phyloP scores from a whole-genome alignment of 352 stramenopile genomes.

The Phytophthora colocasiae region DNA sequence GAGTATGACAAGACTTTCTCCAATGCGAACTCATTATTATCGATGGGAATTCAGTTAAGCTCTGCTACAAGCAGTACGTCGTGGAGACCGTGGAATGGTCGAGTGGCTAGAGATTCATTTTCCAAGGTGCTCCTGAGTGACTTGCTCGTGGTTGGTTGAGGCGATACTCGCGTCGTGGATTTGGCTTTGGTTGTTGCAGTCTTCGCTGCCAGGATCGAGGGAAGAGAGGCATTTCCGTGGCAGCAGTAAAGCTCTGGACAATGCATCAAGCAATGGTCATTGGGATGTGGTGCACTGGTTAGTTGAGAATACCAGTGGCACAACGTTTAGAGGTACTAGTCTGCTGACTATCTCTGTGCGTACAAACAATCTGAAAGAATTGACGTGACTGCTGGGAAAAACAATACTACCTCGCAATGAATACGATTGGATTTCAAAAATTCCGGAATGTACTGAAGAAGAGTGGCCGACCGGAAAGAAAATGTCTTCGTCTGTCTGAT shows the following conservation, averaged over 20 bases:
- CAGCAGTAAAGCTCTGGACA: background rate
- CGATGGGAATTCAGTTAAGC: constrained; percentile 1
- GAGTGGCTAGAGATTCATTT: background rate
- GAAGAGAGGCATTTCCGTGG: background rate
- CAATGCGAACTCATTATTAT: background rate
- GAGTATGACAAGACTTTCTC: background rate
- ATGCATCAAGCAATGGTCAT: background rate
- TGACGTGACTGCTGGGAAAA: too few relatives aligned
- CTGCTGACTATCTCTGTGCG: background rate
- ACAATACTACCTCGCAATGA: too few relatives aligned
- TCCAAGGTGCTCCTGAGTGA: background rate
- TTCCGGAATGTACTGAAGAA: background rate
- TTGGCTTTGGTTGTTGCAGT: background rate
- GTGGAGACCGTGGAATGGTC: background rate
- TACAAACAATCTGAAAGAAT: too few relatives aligned
- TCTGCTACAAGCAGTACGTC: background rate
- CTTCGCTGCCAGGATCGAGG: background rate
- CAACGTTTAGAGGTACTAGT: background rate
- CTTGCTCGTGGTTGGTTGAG: background rate
- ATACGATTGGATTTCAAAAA: too few relatives aligned
- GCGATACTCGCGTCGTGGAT: background rate
- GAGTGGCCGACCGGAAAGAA: background rate
- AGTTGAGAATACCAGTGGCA: background rate
- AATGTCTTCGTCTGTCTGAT: background rate
- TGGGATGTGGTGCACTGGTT: constrained; percentile 2